Base-by-base conservation (phyloP, 805 yeast genomes). In the Ascoidea asiatica region DNA sequence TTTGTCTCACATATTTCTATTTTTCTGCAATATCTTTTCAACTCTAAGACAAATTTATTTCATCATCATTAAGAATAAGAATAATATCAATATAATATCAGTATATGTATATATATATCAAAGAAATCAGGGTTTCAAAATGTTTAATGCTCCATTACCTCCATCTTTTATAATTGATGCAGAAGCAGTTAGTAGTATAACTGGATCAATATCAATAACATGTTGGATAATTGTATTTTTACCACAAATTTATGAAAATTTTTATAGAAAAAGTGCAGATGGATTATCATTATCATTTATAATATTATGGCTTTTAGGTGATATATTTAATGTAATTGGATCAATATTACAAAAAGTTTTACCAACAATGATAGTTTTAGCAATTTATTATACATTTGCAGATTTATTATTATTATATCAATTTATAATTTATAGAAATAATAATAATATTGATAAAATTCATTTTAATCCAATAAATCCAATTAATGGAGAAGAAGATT, bases 211-310 rank as follows among this genome's bases (percentile, higher is more conserved):
- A 35, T 90, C 97, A 18, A 75, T 90, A 41, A 95, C 97, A 15
- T 92, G 97, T 60, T 90, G 98, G 98, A 81, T 92, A 48, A 89
- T 92, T 42, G 98, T 90, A 17, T 90, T 92, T 68, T 94, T 95
- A 37, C 97, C 97, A 8, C 97, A 90, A 59, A 82, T 92, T 40
- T 89, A 87, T 61, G 97, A 92, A 58, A 90, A 89, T 59, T 88
- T 85, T 56, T 70, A 72, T 48, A 67, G 97, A 56, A 80, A 85
- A 60, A 78, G 88, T 35, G 79, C 95, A 5, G 97, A 92, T 45
- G 97, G 97, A 5, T 70, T 92, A 18, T 88, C 97, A 5, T 62
- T 89, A 37, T 67, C 84, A 50, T 92, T 92, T 61, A 85, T 92
- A 19, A 73, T 87, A 5, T 69, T 92, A 21, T 92, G 98, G 98